Evolutionary conservation across 192 early-diverging fungal species (phyloP).

Genomic region (Cladochytrium replicatum): DNA sequence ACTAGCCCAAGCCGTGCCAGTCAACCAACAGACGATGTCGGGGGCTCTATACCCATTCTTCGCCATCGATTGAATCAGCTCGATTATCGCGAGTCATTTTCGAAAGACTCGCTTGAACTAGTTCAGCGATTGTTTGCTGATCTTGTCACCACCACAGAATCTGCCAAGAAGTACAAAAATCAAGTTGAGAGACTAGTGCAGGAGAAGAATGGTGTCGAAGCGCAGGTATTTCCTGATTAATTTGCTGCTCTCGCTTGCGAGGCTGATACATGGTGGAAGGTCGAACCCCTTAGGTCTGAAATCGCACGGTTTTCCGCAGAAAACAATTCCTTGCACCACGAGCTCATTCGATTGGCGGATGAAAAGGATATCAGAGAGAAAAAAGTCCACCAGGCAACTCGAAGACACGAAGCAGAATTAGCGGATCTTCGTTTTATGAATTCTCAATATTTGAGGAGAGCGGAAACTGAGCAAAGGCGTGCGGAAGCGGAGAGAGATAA

Average conservation of each 20-base stretch:
- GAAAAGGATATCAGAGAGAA: slow-evolving; percentile 25
- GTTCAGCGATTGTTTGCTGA: slow-evolving; percentile 32
- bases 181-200: slow-evolving; percentile 12
- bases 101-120: slow-evolving; percentile 17
- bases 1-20: too few relatives aligned
- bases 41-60: too few relatives aligned
- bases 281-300: slow-evolving; percentile 27
- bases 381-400: slow-evolving; percentile 3
- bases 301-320: slow-evolving; percentile 32
- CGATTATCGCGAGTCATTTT: slow-evolving; percentile 29
- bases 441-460: slow-evolving; percentile 28
- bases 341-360: slow-evolving; percentile 25
- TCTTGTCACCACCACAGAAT: slow-evolving; percentile 35
- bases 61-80: slow-evolving; percentile 35
- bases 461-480: slow-evolving; percentile 23
- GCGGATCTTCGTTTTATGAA: slow-evolving; percentile 36
- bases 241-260: not conserved
- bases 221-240: slow-evolving; percentile 8
- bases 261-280: slow-evolving; percentile 9
- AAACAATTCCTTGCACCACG: slow-evolving; percentile 38
- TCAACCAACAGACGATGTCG: too few relatives aligned
- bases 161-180: slow-evolving; percentile 19
- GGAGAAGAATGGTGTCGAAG: slow-evolving; percentile 13
- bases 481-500: slow-evolving; percentile 25
- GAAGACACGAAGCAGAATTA: slow-evolving; percentile 20